These are phyloP conservation scores for Leccinum boreale DNA, from an alignment of 768 basidiomycete species.

Conservation along the genomic window DNA sequence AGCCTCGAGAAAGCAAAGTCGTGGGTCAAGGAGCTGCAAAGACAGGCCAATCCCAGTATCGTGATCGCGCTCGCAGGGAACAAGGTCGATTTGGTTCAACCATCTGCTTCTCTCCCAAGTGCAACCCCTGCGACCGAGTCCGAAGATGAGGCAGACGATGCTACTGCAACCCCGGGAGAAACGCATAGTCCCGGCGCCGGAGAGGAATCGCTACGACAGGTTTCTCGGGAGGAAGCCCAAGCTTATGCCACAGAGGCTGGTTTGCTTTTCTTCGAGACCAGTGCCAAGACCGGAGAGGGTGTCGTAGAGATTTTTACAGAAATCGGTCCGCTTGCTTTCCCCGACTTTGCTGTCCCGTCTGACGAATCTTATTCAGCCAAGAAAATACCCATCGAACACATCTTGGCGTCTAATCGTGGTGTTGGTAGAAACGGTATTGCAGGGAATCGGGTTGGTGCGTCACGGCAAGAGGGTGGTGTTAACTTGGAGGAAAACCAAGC, in stretches of 20 bases:
- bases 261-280: slow-evolving; percentile 94
- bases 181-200: slow-evolving; percentile 43
- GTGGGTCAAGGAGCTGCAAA: slow-evolving; percentile 98
- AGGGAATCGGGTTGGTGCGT: slow-evolving; percentile 48
- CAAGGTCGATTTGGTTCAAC: slow-evolving; percentile 88
- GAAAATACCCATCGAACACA: slow-evolving; percentile 91
- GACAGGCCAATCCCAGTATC: slow-evolving; percentile 98
- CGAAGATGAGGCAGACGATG: slow-evolving; percentile 90
- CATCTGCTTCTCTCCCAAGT: slow-evolving; percentile 48
- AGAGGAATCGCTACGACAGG: slow-evolving; percentile 82
- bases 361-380: slow-evolving; percentile 50
- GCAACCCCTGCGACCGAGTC: slow-evolving; percentile 57
- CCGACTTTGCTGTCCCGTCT: neutral
- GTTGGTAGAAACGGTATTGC: slow-evolving; percentile 59
- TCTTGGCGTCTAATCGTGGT: slow-evolving; percentile 77
- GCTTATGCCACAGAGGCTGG: slow-evolving; percentile 96
- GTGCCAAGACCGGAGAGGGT: slow-evolving; percentile 95
- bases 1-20: slow-evolving; percentile 99
- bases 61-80: slow-evolving; percentile 98
- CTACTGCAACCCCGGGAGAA: slow-evolving; percentile 84
- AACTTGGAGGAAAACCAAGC: slow-evolving; percentile 65
- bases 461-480: slow-evolving; percentile 54
- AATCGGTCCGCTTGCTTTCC: slow-evolving; percentile 63
- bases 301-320: slow-evolving; percentile 97
- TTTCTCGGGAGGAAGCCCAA: slow-evolving; percentile 91